Base-by-base conservation (phyloP, 208 protist genomes). In the Crithidia mellificae region DNA sequence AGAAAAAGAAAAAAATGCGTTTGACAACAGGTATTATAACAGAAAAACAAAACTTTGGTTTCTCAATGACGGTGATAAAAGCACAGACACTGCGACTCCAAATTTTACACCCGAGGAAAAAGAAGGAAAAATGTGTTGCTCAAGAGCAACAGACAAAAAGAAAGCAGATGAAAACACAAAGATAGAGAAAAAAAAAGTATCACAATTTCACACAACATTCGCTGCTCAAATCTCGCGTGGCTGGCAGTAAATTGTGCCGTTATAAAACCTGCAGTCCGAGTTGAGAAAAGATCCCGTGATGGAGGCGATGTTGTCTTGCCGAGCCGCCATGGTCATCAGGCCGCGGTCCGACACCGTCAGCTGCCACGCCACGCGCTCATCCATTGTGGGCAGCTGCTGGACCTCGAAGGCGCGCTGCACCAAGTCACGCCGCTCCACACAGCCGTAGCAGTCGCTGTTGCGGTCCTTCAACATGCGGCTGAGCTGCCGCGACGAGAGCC, bases 341-440 rank as follows among this genome's bases (percentile, higher is more conserved):
- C 53, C 50, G 39, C 50, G 63, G 11, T 86, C 84, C 0, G 68
- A 57, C 7, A 78, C 61, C 0, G 78, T 74, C 15, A 88, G 73
- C 66, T 80, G 56, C 57, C 77, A 71, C 7, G 76, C 72, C 2
- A 87, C 65, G n/a, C 57, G 72, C 41, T 87, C 74, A 32, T 88
- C 80, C 36, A 71, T 27, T 0, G 72, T 82, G 0, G 66, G 76
- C 34, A 64, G 53, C 20, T 77, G 59, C 41, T 73, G 74, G 17
- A 80, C 64, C 39, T 75, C 63, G 57, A 84, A 43, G 1, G 66
- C 81, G 20, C 62, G 72, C 30, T 78, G 61, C 29, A 82, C 73
- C 7, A 88, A 57, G n/a, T 91, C 68, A 5, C 53, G 38, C 12
- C 76, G 73, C 69, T 87, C 78, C 6, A 85, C 51, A 30, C 82